These are phyloP conservation scores for Exophiala aquamarina DNA, from an alignment of 2,329 filamentous ascomycete species.

Conservation along the genomic window DNA sequence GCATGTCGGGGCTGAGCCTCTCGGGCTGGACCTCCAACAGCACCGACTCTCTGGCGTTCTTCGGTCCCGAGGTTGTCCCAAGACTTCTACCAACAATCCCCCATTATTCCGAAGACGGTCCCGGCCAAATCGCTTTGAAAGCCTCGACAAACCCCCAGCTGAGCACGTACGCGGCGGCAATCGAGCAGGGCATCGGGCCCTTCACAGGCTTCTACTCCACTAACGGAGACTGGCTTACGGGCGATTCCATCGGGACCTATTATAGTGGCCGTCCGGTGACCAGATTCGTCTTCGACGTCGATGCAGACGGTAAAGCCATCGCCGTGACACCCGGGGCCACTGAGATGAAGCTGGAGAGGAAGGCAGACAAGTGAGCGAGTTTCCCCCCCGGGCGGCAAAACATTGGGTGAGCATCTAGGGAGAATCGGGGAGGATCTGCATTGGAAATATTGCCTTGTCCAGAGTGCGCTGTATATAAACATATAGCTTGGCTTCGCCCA, in stretches of 20 bases:
- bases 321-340: slow-evolving; percentile 24
- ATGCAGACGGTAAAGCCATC: slow-evolving; percentile 25
- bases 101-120: slow-evolving; percentile 1
- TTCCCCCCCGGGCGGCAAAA: too few relatives aligned
- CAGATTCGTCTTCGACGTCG: slow-evolving; percentile 33
- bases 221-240: slow-evolving; percentile 14
- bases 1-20: slow-evolving; percentile 18
- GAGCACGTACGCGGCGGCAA: not conserved
- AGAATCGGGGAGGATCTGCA: too few relatives aligned
- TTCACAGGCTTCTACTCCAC: not conserved
- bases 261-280: slow-evolving; percentile 29
- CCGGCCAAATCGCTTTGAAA: slow-evolving; percentile 26
- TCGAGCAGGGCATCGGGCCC: not conserved
- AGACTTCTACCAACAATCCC: slow-evolving; percentile 28
- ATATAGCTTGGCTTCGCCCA: too few relatives aligned
- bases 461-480: too few relatives aligned
- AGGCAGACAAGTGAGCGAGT: slow-evolving; percentile 2
- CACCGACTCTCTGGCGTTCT: slow-evolving; percentile 7
- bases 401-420: too few relatives aligned
- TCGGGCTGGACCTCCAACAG: slow-evolving; percentile 18
- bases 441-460: too few relatives aligned
- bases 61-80: slow-evolving; percentile 8
- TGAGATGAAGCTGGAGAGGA: slow-evolving; percentile 26
- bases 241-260: slow-evolving; percentile 18
- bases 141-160: slow-evolving; percentile 11